Base-by-base conservation (phyloP, 1,284 basidiomycete genomes). In the Puccinia triticina region DNA sequence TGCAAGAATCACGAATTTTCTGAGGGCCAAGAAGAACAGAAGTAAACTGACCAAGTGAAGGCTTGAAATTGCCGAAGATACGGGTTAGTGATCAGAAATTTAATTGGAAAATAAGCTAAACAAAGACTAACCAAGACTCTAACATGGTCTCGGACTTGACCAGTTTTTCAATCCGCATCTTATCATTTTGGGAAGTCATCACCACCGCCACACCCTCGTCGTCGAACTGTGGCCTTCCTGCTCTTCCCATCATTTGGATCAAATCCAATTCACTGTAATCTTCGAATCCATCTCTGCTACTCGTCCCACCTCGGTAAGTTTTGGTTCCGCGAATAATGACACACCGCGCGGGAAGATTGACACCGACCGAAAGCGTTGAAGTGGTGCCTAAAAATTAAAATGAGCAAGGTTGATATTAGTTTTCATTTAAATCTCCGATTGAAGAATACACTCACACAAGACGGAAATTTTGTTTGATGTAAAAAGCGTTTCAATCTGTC, bases 401-500 rank as follows among this genome's bases (percentile, higher is more conserved):
- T 59, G 10, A 34, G 26, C 50, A 80, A 43, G 26, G 32, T 61
- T 50, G 53, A 16, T 40, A 16, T 40, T 21, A 73, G 72, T 32
- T 18, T 23, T 72, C 1, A n/a, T 46, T 40, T 23, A 55, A 73
- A 82, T 34, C 37, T 10, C 34, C 11, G 40, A 55, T 53, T 16
- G 3, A 59, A 48, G 10, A 29, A 43, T 32, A 48, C 3, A 83
- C 86, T 83, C 71, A 88, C 88, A 83, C 12, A 95, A 87, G 48
- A 94, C 88, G 29, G 90, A 90, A n/a, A 96, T 87, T 10, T 88
- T 86, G 82, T 91, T 91, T 78, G 90, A 90, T 29, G 92, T 84
- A 85, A 91, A 96, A 2, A 93, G 87, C 26, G 90, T 89, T 87
- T 96, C 94, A 0, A 91, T 91, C 0, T 89, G 86, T 82, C 90